These are phyloP conservation scores for Metschnikowia gelsemii DNA, from an alignment of 805 yeast genomes.

Conservation along the genomic window DNA sequence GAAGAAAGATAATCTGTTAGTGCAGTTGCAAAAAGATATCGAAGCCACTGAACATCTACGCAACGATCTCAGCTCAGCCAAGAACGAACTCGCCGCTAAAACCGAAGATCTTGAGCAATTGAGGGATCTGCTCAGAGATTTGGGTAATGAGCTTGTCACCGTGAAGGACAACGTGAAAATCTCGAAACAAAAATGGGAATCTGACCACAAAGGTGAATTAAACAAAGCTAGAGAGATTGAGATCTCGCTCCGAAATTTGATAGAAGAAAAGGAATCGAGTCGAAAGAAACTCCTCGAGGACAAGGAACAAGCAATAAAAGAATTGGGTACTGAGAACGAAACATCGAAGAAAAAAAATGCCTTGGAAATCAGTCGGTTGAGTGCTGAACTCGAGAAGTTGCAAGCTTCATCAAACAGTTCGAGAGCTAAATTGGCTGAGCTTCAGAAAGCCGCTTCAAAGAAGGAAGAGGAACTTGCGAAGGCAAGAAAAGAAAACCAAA, in stretches of 20 bases:
- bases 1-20: slow-evolving; percentile 5
- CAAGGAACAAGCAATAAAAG: neutral
- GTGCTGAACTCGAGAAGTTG: slow-evolving; percentile 6
- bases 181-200: slow-evolving; percentile 21
- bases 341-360: neutral
- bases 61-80: slow-evolving; percentile 13
- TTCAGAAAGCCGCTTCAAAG: slow-evolving; percentile 4
- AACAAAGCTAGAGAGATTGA: slow-evolving; percentile 17
- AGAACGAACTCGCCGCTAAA: slow-evolving; percentile 21
- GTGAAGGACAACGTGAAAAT: slow-evolving; percentile 45
- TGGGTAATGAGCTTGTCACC: slow-evolving; percentile 78
- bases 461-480: slow-evolving; percentile 21
- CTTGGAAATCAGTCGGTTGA: slow-evolving; percentile 3
- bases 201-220: slow-evolving; percentile 10
- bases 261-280: slow-evolving; percentile 23
- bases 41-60: slow-evolving; percentile 11
- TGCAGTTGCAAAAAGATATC: slow-evolving; percentile 1
- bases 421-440: slow-evolving; percentile 23
- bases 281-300: slow-evolving; percentile 7
- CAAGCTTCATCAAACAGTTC: slow-evolving; percentile 9
- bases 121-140: slow-evolving; percentile 70
- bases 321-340: neutral
- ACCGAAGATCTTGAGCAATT: slow-evolving; percentile 65
- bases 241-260: slow-evolving; percentile 9
- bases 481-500: slow-evolving; percentile 25